Evolutionary conservation across 768 basidiomycete species (phyloP).

Genomic region (Leccinellum rugosiceps): DNA sequence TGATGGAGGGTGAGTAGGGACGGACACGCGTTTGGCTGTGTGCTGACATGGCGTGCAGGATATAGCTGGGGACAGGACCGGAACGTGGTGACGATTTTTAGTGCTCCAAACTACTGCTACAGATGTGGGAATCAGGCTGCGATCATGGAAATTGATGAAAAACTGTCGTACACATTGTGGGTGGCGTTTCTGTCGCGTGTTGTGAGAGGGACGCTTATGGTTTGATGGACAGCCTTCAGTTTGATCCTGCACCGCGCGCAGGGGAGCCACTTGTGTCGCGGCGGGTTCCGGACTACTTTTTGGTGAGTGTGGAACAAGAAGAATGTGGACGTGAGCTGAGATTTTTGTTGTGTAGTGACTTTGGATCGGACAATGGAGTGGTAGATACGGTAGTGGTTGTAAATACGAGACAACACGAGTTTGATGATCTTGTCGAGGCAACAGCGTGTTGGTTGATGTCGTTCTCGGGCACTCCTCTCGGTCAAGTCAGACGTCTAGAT

Average conservation of each 20-base stretch:
- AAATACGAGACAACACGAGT: conserved; percentile 28
- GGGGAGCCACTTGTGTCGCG: conserved; percentile 97
- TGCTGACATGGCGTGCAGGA: conserved; percentile 38
- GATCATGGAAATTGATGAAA: conserved; percentile 99
- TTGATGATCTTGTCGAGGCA: conserved; percentile 6
- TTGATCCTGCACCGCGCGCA: conserved; percentile 97
- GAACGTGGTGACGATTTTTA: conserved; percentile 99
- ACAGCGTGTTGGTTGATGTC: conserved; percentile 58
- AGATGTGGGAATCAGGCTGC: conserved; percentile 99
- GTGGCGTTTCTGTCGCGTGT: conserved; percentile 31
- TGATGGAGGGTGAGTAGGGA: conserved; percentile 85
- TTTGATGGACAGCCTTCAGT: conserved; percentile 81
- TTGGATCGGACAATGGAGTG: conserved; percentile 2
- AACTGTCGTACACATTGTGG: conserved; percentile 90
- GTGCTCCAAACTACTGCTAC: conserved; percentile 99
- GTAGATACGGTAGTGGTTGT: conserved; percentile 7
- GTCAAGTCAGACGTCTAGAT: conserved; percentile 85
- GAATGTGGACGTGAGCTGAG: conserved; percentile 17
- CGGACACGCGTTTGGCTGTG: neutral
- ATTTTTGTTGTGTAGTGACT: conserved; percentile 17
- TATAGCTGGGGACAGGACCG: conserved; percentile 99
- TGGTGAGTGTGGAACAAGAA: conserved; percentile 58
- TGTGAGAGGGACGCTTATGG: conserved; percentile 2
- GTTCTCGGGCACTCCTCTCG: conserved; percentile 79
- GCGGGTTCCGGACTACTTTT: conserved; percentile 92